A percentile compares a stretch with the other conserved stretches of the same genome.
Evolutionary conservation across 306 rosid species (phyloP).

Genomic region (Alnus glutinosa): DNA sequence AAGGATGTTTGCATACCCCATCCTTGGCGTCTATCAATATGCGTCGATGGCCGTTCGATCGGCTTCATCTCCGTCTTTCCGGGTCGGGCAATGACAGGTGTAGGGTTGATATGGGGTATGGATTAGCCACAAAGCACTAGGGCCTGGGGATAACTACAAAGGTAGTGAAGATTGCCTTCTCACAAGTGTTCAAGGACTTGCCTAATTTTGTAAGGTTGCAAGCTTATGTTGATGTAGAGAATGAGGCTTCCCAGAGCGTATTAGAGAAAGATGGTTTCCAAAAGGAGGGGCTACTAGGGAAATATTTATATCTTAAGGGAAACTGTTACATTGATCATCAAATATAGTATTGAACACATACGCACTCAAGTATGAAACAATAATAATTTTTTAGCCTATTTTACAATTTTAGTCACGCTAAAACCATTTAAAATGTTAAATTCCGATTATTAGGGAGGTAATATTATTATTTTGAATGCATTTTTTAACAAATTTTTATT

Average conservation of each 20-base stretch:
- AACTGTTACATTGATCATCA: no score
- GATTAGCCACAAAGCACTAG: constrained; percentile 48
- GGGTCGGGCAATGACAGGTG: constrained; percentile 40
- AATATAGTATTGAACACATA: no score
- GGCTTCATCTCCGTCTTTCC: constrained; percentile 44
- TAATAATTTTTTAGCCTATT: no score
- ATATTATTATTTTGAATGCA: no score
- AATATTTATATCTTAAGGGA: no score
- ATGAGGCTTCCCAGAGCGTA: constrained; percentile 64
- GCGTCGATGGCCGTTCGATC: constrained; percentile 47
- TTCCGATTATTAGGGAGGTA: no score
- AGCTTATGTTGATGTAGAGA: constrained; percentile 35
- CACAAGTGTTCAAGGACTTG: constrained; percentile 43
- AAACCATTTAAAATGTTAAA: no score
- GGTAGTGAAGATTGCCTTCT: constrained; percentile 42
- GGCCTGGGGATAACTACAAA: constrained; percentile 51
- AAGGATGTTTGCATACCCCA: constrained; percentile 60
- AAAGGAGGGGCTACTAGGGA: constrained; percentile 15
- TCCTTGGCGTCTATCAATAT: constrained; percentile 61
- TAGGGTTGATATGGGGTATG: constrained; percentile 54
- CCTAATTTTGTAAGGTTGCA: constrained; percentile 56
- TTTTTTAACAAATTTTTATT: no score
- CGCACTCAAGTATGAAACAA: no score
- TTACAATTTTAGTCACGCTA: no score
- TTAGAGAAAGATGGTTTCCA: constrained; percentile 64